Percentiles rank a stretch among this genome's conserved stretches.
phyloP scores from a whole-genome alignment of 1,284 basidiomycete genomes.

The Rhizoctonia solani region DNA sequence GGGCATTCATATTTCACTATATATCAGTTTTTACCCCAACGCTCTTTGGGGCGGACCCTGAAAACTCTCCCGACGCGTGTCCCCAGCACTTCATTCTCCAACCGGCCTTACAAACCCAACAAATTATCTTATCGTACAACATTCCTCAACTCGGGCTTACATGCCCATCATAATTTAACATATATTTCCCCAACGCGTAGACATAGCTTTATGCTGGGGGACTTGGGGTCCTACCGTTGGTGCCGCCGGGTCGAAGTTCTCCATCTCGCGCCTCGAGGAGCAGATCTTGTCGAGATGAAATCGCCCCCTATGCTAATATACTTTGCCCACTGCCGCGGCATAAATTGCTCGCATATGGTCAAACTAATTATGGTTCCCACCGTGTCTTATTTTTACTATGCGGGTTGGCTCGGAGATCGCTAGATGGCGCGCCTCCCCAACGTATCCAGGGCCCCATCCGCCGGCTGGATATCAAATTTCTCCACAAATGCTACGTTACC shows the following conservation, averaged over 20 bases:
- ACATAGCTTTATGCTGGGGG: not conserved
- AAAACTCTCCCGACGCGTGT: constrained; percentile 31
- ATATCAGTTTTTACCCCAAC: constrained; percentile 26
- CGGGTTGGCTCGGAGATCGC: not conserved
- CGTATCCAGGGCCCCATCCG: no score
- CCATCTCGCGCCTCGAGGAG: constrained; percentile 30
- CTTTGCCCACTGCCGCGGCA: constrained; percentile 9
- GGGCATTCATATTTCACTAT: not conserved
- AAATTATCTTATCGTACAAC: not conserved
- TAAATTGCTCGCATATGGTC: not conserved
- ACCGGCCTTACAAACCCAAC: constrained; percentile 13
- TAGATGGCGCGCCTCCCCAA: no score
- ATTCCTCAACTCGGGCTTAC: not conserved
- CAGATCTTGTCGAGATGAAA: constrained; percentile 19
- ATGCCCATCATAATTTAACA: not conserved
- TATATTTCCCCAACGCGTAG: constrained; percentile 2
- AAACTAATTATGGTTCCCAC: not conserved
- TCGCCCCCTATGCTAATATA: not conserved
- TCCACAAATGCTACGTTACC: no score
- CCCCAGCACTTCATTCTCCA: constrained; percentile 1
- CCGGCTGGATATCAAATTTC: no score
- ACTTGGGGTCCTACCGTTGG: not conserved
- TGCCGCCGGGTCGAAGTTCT: constrained; percentile 9
- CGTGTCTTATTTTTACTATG: no score
- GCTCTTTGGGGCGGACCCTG: constrained; percentile 30